Evolutionary conservation across 2,329 filamentous ascomycete genomes (phyloP), one percentile per base, ranked within the genome.

Genomic region (Epichloe amarillans): DNA sequence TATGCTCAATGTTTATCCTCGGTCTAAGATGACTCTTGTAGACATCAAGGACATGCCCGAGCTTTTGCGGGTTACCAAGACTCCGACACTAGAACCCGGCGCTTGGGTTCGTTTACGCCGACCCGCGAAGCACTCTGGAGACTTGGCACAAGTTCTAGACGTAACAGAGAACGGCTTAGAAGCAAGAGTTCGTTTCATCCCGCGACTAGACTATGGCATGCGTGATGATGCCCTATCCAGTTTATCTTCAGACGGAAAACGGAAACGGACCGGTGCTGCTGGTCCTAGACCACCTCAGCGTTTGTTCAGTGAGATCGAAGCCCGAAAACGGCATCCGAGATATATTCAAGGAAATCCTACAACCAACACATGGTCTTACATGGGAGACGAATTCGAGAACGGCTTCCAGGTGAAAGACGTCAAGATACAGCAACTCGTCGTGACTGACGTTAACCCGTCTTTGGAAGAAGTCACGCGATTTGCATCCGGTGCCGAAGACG

Each of bases 11-110:
- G 86, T 95, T 38, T 98, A 96, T 65, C 87, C 91, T 50, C 82
- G 88, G 51, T 85, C 81, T 30, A 93, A 89, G 67, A 84, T 93
- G 70, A 80, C 90, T 43, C 73, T 97, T 48, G 88, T 98, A 41
- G 88, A 93, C 46, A 89, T 97, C 61, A 95, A 95, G 66, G 93
- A 98, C 68, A 95, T 96, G 83, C 91, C 93, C 2, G 93, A 97
- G 67, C 77, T 98, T n/a, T 75, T 98, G 17, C 82, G 89, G 48
- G 88, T 95, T 30, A 83, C 82, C 54, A 95, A 95, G 71, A 91
- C 86, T 3, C 86, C 89, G 46, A 82, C 83, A 26, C 73, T 98
- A 36, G 82, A 93, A 59, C 86, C 85, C 10, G 91, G 91, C 56
- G 88, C 88, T 38, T 98, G 93, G 78, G 91, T 97, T 48, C 88